Evolutionary conservation across 2,329 filamentous ascomycete species (phyloP), one percentile per base, ranked within the genome.

Genomic region (Pseudogymnoascus sp.): DNA sequence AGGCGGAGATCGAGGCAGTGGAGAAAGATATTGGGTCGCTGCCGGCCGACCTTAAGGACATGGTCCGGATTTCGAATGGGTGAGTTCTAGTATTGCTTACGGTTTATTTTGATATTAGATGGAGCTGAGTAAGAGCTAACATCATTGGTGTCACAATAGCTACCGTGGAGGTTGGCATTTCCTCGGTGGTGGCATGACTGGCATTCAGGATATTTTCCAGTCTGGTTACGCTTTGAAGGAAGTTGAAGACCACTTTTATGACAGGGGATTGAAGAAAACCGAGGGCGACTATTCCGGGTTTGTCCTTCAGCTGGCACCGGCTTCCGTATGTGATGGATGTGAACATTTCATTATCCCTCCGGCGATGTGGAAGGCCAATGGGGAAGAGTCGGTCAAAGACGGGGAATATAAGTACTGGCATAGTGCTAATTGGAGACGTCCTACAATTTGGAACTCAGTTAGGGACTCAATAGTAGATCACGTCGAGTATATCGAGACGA

Each of bases 161-260:
- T 66, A 65, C 59, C 53, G 62, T 53, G 65, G 66, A 53, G 65
- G 66, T 0, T 63, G 41, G 12, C 59, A 66, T 38, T 61, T 67
- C 33, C 59, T 67, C 11, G 61, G 12, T 6, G 65, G 65, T 38
- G 65, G 64, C 3, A 61, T 66, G 10, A 41, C 26, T 11, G 65
- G 65, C 14, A 64, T 63, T n/a, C 37, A 64, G 8, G 19, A 33
- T 19, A 19, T 19, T 19, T 19, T 19, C 19, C 19, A 19, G 19
- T 19, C 19, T 19, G 3, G 56, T 61, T 38, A 5, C 6, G 2
- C 7, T 28, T 7, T 33, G 31, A 35, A 10, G 4, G 5, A 16
- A 5, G n/a, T 53, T 16, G 37, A 24, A 37, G 19, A 19, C 19
- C 19, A 19, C 19, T 19, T 19, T 19, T 19, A 19, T 19, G 19